Conservation (phyloP, 805 yeast genomes). For the Candida cerambycidarum region DNA sequence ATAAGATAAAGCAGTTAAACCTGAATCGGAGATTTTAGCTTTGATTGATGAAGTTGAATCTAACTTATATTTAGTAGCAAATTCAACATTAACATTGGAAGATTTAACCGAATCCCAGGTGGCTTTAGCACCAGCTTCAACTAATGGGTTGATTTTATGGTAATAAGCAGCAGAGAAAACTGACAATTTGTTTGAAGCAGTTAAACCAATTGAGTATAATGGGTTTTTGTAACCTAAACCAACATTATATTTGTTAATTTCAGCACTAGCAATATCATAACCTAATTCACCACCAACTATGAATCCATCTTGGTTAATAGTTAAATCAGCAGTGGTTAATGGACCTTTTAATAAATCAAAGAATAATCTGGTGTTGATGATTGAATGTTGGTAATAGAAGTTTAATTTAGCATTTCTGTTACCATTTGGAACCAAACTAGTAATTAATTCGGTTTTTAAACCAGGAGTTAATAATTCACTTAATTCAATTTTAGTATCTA, state of each 20-base stretch:
- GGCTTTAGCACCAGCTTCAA: slow-evolving; percentile 98
- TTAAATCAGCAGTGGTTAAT: slow-evolving; percentile 89
- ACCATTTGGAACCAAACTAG: slow-evolving; percentile 83
- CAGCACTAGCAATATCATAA: slow-evolving; percentile 90
- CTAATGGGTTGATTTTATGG: slow-evolving; percentile 88
- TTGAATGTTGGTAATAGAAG: slow-evolving; percentile 88
- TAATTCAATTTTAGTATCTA: slow-evolving; percentile 91
- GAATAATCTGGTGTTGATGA: slow-evolving; percentile 90
- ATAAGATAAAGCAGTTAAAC: slow-evolving; percentile 90
- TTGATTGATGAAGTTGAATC: slow-evolving; percentile 88
- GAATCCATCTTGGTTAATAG: slow-evolving; percentile 94
- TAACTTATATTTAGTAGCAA: slow-evolving; percentile 91
- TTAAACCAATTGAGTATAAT: slow-evolving; percentile 79
- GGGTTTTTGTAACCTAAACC: slow-evolving; percentile 92
- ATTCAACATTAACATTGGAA: slow-evolving; percentile 86
- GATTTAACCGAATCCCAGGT: slow-evolving; percentile 86
- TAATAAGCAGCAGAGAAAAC: slow-evolving; percentile 93
- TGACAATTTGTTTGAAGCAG: slow-evolving; percentile 82
- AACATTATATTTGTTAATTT: slow-evolving; percentile 89
- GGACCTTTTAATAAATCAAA: slow-evolving; percentile 96
- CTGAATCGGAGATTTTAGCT: slow-evolving; percentile 96
- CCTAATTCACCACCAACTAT: slow-evolving; percentile 97
- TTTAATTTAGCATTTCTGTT: slow-evolving; percentile 85
- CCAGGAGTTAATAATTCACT: slow-evolving; percentile 93
- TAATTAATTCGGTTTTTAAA: slow-evolving; percentile 86